A percentile compares a stretch with the other conserved stretches of the same genome.
phyloP scores from a whole-genome alignment of 257 asterid species.

The Penstemon newberryi region DNA sequence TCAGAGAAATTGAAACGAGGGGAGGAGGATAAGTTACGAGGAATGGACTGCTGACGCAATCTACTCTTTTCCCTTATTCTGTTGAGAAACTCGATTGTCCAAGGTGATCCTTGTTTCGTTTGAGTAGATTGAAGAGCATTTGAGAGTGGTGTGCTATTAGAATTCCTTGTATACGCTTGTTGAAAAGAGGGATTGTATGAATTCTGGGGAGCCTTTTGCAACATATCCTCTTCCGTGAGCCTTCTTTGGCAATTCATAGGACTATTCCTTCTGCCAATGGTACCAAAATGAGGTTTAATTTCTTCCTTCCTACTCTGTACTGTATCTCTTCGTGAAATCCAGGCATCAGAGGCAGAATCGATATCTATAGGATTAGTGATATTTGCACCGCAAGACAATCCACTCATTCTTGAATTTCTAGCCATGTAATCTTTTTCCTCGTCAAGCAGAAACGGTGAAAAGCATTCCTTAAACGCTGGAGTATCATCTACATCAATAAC shows the following conservation, averaged over 20 bases:
- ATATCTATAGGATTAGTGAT: conserved; percentile 40
- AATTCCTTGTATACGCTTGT: conserved; percentile 35
- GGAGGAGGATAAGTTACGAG: conserved; percentile 54
- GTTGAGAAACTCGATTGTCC: conserved; percentile 89
- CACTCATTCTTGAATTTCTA: conserved; percentile 38
- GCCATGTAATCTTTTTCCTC: conserved; percentile 46
- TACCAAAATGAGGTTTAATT: conserved; percentile 37
- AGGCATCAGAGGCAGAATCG: conserved; percentile 46
- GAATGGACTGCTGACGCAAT: conserved; percentile 57
- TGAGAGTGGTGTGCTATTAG: conserved; percentile 63
- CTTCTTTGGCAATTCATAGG: conserved; percentile 34
- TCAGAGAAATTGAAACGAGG: conserved; percentile 45
- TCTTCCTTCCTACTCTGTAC: conserved; percentile 40
- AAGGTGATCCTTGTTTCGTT: conserved; percentile 69
- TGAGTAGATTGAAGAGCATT: conserved; percentile 66
- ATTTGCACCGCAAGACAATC: conserved; percentile 42
- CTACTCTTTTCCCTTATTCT: conserved; percentile 86
- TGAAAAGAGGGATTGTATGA: conserved; percentile 35
- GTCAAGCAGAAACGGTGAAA: conserved; percentile 43
- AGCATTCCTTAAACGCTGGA: conserved; percentile 41
- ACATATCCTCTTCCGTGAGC: conserved; percentile 36
- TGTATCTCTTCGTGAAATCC: conserved; percentile 39
- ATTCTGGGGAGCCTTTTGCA: conserved; percentile 34
- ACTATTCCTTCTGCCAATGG: conserved; percentile 31
- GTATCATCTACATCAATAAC: conserved; percentile 58